A percentile compares a stretch with the other conserved stretches of the same genome.
These are phyloP conservation scores for Claviceps spartinae DNA, from an alignment of 2,329 filamentous ascomycete species.

Conservation along the genomic window DNA sequence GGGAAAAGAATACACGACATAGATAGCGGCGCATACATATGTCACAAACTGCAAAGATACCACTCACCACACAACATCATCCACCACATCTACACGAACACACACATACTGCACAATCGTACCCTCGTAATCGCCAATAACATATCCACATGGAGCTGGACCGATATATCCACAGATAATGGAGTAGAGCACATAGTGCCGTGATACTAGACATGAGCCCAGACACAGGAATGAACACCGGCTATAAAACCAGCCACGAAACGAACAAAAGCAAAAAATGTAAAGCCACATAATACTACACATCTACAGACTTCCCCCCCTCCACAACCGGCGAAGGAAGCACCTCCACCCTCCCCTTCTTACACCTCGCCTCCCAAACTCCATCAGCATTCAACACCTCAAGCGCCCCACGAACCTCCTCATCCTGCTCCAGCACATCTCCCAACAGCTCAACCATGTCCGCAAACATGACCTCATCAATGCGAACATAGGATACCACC, in stretches of 20 bases:
- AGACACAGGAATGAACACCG: too few species aligned
- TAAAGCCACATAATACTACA: constrained; percentile 8
- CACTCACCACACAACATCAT: too few species aligned
- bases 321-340: constrained; percentile 27
- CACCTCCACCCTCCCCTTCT: constrained; percentile 27
- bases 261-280: not conserved
- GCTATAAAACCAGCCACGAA: not conserved
- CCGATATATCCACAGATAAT: too few species aligned
- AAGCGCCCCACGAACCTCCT: constrained; percentile 41
- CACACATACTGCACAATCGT: too few species aligned
- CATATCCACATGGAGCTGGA: too few species aligned
- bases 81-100: too few species aligned
- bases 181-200: too few species aligned
- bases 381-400: constrained; percentile 58
- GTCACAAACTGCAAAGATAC: too few species aligned
- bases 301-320: constrained; percentile 25
- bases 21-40: too few species aligned
- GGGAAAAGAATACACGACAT: too few species aligned
- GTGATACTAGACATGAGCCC: too few species aligned
- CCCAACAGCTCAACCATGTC: constrained; percentile 51
- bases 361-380: constrained; percentile 55
- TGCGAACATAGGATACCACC: constrained; percentile 46
- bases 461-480: constrained; percentile 60
- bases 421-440: constrained; percentile 30
- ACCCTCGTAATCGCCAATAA: too few species aligned